phyloP scores from a whole-genome alignment of 169 alveolate genomes.

The Eimeria zaria region DNA sequence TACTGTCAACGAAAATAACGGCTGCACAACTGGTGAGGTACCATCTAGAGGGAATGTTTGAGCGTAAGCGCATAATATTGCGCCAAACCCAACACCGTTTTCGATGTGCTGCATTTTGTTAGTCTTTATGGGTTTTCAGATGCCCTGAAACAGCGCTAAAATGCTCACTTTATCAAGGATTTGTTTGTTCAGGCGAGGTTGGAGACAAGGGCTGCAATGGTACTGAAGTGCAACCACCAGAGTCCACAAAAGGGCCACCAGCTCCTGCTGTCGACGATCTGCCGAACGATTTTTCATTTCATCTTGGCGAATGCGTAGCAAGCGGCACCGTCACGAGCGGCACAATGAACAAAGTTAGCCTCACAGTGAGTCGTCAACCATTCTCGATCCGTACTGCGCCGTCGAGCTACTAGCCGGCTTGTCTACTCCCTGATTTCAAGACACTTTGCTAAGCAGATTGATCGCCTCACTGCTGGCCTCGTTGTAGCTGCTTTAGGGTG shows the following conservation, averaged over 20 bases:
- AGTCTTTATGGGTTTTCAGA: neutral
- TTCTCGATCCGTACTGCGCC: neutral
- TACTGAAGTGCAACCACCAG: neutral
- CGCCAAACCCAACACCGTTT: neutral
- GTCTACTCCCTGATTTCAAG: neutral
- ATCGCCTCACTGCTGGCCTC: neutral
- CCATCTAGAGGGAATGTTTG: neutral
- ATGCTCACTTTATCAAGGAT: neutral
- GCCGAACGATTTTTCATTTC: constrained; percentile 43
- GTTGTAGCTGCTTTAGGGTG: neutral
- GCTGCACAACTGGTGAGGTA: constrained; percentile 1
- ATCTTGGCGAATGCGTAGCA: constrained; percentile 52
- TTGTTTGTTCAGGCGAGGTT: neutral
- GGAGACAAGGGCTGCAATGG: neutral
- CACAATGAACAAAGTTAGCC: constrained; percentile 63
- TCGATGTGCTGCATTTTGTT: neutral
- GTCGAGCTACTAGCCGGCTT: neutral
- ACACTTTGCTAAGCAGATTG: neutral
- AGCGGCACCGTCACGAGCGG: constrained; percentile 73
- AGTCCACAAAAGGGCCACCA: neutral
- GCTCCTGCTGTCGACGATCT: constrained; percentile 46
- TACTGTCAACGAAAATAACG: neutral
- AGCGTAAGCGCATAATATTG: neutral
- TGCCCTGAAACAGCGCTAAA: neutral
- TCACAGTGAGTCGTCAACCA: constrained; percentile 38